Base-by-base conservation (phyloP, 805 yeast species). In the Ogataea naganishii region DNA sequence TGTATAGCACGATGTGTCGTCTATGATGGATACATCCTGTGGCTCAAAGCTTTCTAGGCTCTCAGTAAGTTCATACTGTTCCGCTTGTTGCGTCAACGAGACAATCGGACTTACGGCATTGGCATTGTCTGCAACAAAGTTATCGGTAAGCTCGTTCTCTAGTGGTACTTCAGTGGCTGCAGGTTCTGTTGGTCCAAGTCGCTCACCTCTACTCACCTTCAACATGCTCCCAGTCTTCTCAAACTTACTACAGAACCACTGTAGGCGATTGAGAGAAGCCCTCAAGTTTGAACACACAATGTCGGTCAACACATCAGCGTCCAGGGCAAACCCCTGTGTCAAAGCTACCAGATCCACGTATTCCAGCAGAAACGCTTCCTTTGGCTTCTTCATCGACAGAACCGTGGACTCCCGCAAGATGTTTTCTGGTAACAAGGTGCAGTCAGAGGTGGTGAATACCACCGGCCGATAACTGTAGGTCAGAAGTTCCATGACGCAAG, bases 401-500 rank as follows among this genome's bases (percentile, higher is more conserved):
- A 56, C 44, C 6, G 51, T 42, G 4, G 60, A 51, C 24, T 53
- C 51, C 9, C 43, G 29, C 4, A 53, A 40, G 12, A 56, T 51
- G 21, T 47, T 40, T 6, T 36, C 20, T 1, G 61, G 61, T 6
- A 51, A 44, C 24, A 29, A 36, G 3, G 39, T 30, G n/a, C 47
- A 14, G 31, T 49, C 55, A 23, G 26, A 27, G 5, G 58, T 50
- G 4, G 55, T 53, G 21, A 56, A 43, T 9, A 56, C 40, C 9
- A 56, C 49, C 1, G 61, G 60, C n/a, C 60, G 38, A 29, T 51
- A 49, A 2, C 60, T 51, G 26, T 44, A 51, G 3, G 42, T 61
- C 23, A 85, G 52, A 10, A 83, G 62, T 28, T 72, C 77, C 26
- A 68, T 70, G 3, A 85, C 64, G 2, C 79, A 74, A 1, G 64